These are phyloP conservation scores for Epichloe brachyelytri DNA, from an alignment of 2,329 filamentous ascomycete species.

Conservation along the genomic window DNA sequence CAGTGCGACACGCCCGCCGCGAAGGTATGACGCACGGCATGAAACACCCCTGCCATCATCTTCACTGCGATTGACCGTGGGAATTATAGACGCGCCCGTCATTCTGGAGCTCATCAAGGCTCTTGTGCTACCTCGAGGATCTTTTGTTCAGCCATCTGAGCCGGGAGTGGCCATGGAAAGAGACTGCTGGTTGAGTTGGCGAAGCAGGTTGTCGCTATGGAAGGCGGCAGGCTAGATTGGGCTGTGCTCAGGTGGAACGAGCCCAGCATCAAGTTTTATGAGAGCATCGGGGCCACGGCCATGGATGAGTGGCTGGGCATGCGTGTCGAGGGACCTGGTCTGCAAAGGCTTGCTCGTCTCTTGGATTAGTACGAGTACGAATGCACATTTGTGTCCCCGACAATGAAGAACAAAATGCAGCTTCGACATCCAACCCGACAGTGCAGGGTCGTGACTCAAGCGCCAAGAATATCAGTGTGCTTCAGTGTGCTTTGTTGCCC, in stretches of 20 bases:
- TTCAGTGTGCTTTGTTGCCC: constrained; percentile 11
- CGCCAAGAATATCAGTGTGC: background rate
- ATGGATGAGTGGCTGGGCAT: constrained; percentile 65
- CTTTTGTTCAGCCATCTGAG: constrained; percentile 59
- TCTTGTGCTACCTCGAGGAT: constrained; percentile 86
- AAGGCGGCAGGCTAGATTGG: constrained; percentile 75
- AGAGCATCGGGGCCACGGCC: constrained; percentile 50
- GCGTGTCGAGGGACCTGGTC: constrained; percentile 55
- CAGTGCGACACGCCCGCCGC: constrained; percentile 36
- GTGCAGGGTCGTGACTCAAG: background rate
- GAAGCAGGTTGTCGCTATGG: constrained; percentile 60
- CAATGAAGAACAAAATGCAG: too few species aligned
- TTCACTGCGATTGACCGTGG: background rate
- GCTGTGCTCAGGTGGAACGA: constrained; percentile 87
- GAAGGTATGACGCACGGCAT: constrained; percentile 33
- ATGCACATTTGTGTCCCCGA: background rate
- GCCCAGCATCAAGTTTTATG: constrained; percentile 80
- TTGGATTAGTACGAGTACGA: constrained; percentile 13
- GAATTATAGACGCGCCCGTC: constrained; percentile 54
- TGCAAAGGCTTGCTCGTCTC: constrained; percentile 45
- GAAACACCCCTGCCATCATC: background rate
- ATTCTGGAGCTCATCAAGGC: constrained; percentile 76
- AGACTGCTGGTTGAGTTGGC: constrained; percentile 62
- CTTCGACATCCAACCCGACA: too few species aligned
- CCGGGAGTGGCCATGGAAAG: constrained; percentile 69